Evolutionary conservation across 805 yeast genomes (phyloP).

Genomic region (Yamadazyma endophytica): DNA sequence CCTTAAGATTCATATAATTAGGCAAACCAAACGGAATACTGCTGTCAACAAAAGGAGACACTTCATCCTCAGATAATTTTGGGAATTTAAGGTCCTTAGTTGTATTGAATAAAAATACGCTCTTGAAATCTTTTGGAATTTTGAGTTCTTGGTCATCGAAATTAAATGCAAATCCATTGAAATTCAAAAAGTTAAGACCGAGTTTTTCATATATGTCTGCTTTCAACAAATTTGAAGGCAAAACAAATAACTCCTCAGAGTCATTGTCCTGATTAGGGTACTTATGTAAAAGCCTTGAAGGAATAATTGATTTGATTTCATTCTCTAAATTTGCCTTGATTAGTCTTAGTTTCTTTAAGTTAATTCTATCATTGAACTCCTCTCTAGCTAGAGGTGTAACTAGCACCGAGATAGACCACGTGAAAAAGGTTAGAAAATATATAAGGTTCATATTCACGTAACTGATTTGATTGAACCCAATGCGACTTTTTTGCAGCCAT

Average conservation of each 20-base stretch:
- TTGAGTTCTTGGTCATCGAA: constrained; percentile 12
- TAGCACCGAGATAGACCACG: neutral
- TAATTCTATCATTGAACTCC: constrained; percentile 3
- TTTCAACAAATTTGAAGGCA: constrained; percentile 22
- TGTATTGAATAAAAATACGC: constrained; percentile 37
- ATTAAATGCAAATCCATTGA: constrained; percentile 5
- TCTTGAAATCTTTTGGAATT: constrained; percentile 30
- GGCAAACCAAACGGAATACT: constrained; percentile 40
- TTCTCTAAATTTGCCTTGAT: constrained; percentile 9
- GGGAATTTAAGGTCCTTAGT: constrained; percentile 7
- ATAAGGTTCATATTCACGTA: neutral
- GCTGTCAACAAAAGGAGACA: constrained; percentile 21
- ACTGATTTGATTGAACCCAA: neutral
- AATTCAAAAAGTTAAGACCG: constrained; percentile 16
- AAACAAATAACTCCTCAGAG: constrained; percentile 17
- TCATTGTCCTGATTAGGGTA: neutral
- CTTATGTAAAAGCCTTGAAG: constrained; percentile 1
- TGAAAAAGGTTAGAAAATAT: neutral
- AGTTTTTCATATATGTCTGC: constrained; percentile 15
- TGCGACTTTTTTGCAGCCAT: neutral
- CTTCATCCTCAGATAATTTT: constrained; percentile 7
- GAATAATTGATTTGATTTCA: constrained; percentile 11
- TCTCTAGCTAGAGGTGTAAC: constrained; percentile 1
- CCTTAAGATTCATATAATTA: constrained; percentile 26
- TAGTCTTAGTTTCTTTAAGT: constrained; percentile 7